A percentile compares a stretch with the other conserved stretches of the same genome.
phyloP scores from a whole-genome alignment of 2,329 filamentous ascomycete species.

The Colletotrichum lentis region DNA sequence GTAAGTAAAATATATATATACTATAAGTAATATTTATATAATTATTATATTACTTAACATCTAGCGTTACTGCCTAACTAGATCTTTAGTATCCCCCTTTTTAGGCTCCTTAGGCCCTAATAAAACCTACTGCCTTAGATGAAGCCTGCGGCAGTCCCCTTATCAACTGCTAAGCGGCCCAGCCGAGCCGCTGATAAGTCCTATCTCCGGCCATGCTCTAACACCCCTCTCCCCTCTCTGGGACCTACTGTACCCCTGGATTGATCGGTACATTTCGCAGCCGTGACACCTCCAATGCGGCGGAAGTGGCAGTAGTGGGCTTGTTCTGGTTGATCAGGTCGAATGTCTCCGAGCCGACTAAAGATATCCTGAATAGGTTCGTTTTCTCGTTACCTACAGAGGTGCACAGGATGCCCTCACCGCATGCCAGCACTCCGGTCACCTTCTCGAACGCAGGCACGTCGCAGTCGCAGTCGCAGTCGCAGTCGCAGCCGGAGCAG shows the following conservation, averaged over 20 bases:
- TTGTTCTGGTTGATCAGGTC: neutral
- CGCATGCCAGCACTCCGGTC: constrained; percentile 5
- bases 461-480: constrained; percentile 1
- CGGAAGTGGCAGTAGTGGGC: neutral
- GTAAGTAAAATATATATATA: too few species aligned
- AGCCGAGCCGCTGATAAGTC: too few species aligned
- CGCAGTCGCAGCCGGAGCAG: neutral
- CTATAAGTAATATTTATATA: too few species aligned
- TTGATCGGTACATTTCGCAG: neutral
- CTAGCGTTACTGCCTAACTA: too few species aligned
- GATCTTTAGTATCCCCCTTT: too few species aligned
- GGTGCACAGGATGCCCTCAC: constrained; percentile 33
- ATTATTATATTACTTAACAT: too few species aligned
- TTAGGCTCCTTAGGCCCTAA: too few species aligned
- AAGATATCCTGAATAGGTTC: neutral
- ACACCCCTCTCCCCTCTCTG: too few species aligned
- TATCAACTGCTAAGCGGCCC: too few species aligned
- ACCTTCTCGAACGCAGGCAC: constrained; percentile 11
- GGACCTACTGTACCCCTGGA: constrained; percentile 6
- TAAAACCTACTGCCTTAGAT: too few species aligned
- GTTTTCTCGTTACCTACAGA: neutral
- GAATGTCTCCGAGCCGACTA: constrained; percentile 7
- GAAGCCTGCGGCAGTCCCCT: too few species aligned
- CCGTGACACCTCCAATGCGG: neutral
- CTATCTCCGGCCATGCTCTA: too few species aligned